A percentile compares a stretch with the other conserved stretches of the same genome.
phyloP scores from a whole-genome alignment of 2,329 filamentous ascomycete species.

The Tolypocladium album region DNA sequence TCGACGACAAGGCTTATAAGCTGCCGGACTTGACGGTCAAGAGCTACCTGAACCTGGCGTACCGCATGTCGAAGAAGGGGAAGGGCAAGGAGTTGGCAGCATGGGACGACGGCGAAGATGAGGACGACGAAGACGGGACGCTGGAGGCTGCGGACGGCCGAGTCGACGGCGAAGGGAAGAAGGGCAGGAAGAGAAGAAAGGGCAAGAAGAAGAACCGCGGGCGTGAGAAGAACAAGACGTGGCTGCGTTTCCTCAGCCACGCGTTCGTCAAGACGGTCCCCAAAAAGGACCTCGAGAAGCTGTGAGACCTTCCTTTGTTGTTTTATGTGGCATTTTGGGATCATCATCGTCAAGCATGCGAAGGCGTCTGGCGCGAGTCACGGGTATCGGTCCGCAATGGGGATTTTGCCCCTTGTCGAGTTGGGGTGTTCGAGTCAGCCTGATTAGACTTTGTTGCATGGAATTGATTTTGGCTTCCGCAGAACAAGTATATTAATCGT shows the following conservation, averaged over 20 bases:
- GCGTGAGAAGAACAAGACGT: constrained; percentile 52
- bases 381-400: background rate
- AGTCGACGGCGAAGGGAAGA: constrained; percentile 31
- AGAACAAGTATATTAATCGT: background rate
- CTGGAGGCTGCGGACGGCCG: constrained; percentile 11
- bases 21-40: constrained; percentile 76
- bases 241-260: constrained; percentile 66
- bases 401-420: background rate
- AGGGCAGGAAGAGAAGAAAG: constrained; percentile 29
- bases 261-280: constrained; percentile 71
- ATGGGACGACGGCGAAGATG: constrained; percentile 14
- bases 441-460: background rate
- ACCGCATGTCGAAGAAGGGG: constrained; percentile 51
- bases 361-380: constrained; percentile 1
- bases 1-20: constrained; percentile 62
- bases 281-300: constrained; percentile 49
- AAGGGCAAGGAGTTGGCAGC: constrained; percentile 3
- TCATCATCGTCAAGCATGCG: constrained; percentile 2
- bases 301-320: constrained; percentile 12
- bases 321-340: background rate
- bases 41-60: constrained; percentile 70
- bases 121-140: constrained; percentile 13
- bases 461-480: background rate
- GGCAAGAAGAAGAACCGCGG: constrained; percentile 41
- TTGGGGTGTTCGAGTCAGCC: background rate